Evolutionary conservation across 768 basidiomycete species (phyloP), one percentile per base, ranked within the genome.

Genomic region (Lactarius hatsudake): DNA sequence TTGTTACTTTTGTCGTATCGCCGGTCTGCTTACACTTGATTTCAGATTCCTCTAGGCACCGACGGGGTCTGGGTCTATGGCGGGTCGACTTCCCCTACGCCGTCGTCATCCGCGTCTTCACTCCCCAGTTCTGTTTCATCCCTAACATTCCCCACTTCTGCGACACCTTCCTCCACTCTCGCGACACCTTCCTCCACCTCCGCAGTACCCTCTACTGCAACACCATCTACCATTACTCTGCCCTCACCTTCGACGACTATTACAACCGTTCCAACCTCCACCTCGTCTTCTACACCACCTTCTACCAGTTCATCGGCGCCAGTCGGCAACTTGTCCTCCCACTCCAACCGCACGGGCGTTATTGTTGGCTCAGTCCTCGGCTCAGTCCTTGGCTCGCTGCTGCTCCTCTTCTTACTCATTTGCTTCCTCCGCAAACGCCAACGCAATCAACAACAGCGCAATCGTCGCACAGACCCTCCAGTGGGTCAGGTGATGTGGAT

Each of bases 21-120:
- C 26, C 28, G 20, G 59, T 20, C 8, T 56, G 42, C 51, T 69
- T 56, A 72, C 45, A 2, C 8, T 62, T 51, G 32, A 40, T 59
- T 65, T 8, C 63, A 93, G 91, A 91, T 94, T 71, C 92, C 92
- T 36, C 79, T 94, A 36, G 88, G 85, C 55, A 77, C 86, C 2
- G 72, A 81, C 64, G 79, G 80, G 38, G 80, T 85, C 12, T 94
- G 87, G 83, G 86, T 84, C 15, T 94, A 84, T 71, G 92, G 91
- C 70, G 91, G 91, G 42, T 79, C 84, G n/a, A 84, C 88, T 42
- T 78, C 86, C 38, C 89, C 90, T n/a, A 78, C 51, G 18, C 51
- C 53, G n/a, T 48, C 59, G 28, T 15, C 84, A 9, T 76, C 83
- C 53, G 65, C 28, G 55, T 32, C 61, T 32, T 48, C 62, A 12